Percentiles rank a stretch among this genome's conserved stretches.
Evolutionary conservation across 73 alveolate species (phyloP).

Genomic region (Paramecium primaurelia): DNA sequence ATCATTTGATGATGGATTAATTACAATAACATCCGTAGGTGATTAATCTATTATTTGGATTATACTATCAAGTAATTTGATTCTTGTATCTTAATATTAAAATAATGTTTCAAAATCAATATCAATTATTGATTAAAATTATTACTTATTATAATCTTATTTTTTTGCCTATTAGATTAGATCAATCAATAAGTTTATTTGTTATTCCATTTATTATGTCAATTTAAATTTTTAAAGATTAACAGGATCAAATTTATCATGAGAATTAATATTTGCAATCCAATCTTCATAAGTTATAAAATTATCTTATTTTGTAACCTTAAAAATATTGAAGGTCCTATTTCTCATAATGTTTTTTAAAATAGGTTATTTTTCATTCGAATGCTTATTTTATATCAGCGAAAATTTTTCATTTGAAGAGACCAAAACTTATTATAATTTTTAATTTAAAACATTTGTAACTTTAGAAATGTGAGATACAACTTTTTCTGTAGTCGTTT

Average conservation of each 20-base stretch:
- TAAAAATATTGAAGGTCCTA: neutral
- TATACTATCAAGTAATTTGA: neutral
- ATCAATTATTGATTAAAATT: neutral
- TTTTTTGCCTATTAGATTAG: neutral
- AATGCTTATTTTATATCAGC: neutral
- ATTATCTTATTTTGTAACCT: conserved; percentile 2
- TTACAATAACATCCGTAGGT: neutral
- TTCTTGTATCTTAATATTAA: neutral
- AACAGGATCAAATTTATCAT: conserved; percentile 18
- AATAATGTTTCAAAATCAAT: neutral
- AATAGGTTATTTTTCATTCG: neutral
- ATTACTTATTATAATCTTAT: neutral
- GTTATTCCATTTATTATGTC: neutral
- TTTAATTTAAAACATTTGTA: neutral
- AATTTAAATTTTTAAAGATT: neutral
- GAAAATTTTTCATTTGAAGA: neutral
- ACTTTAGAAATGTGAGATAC: neutral
- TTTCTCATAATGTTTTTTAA: neutral
- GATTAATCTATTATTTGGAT: neutral
- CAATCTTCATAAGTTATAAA: conserved; percentile 31
- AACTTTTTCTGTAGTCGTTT: neutral
- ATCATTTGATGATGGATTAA: neutral
- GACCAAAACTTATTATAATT: neutral
- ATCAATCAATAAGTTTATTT: neutral
- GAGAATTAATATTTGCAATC: neutral